Conservation (phyloP, 106 monocot genomes). For the Amphibolis antarctica region DNA sequence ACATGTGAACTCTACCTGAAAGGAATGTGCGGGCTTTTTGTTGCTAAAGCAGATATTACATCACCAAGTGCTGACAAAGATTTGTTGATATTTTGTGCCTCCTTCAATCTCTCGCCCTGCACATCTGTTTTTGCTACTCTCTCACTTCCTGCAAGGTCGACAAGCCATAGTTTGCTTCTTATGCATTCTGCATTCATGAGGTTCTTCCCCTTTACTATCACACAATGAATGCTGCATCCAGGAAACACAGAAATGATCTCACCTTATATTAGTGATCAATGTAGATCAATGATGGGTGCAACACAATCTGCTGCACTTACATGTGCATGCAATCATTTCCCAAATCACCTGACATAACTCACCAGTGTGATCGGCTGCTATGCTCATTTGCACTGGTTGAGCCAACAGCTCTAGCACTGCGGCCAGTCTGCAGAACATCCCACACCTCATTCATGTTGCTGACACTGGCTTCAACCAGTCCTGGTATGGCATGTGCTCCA, state of each 20-base stretch:
- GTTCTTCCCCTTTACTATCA: constrained; percentile 73
- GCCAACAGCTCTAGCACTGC: constrained; percentile 78
- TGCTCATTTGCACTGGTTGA: constrained; percentile 84
- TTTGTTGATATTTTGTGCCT: constrained; percentile 85
- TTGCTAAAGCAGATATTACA: constrained; percentile 90
- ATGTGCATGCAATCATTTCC: neutral
- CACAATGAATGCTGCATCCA: constrained; percentile 13
- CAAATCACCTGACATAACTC: neutral
- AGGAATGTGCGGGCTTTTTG: constrained; percentile 79
- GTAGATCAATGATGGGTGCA: neutral
- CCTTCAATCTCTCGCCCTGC: constrained; percentile 85
- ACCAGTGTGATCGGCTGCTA: constrained; percentile 96
- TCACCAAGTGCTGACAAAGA: constrained; percentile 97
- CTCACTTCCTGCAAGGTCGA: constrained; percentile 92
- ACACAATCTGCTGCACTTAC: neutral
- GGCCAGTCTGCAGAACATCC: constrained; percentile 75
- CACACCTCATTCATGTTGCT: constrained; percentile 69
- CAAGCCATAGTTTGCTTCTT: constrained; percentile 78
- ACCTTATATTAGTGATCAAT: neutral
- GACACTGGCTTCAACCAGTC: constrained; percentile 72
- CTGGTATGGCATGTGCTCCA: constrained; percentile 78
- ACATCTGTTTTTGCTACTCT: constrained; percentile 85
- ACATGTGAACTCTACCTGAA: constrained; percentile 43
- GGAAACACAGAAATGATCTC: neutral
- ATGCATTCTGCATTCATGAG: constrained; percentile 73